Evolutionary conservation across 352 stramenopile species (phyloP), one percentile per base, ranked within the genome.

Genomic region (Globisporangium spiculum): DNA sequence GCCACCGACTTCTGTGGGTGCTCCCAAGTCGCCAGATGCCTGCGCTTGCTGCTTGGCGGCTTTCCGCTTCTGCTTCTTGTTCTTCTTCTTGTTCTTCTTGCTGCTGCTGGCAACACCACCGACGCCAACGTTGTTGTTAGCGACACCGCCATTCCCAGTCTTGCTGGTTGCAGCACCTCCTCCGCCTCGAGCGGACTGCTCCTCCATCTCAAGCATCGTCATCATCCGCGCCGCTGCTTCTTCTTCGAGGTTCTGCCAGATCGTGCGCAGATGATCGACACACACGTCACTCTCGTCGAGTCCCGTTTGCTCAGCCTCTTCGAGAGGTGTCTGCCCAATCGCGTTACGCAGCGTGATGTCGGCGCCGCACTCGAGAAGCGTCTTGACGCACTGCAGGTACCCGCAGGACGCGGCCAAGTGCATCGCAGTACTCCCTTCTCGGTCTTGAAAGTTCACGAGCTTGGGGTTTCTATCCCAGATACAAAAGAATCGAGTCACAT

Each of bases 181-280:
- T 46, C 38, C 38, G 12, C 38, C 38, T 46, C 38, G 38, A 46
- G 38, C 38, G 10, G 66, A 60, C 58, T 57, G 38, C 58, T 91
- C 85, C 60, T 95, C 87, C 78, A 93, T 88, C 71, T 95, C 85
- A 1, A 95, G 72, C 87, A 95, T 95, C 7, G 79, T 76, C 74
- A 92, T 86, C 87, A 93, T 95, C 1, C 86, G 79, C 18, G 80
- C 77, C 0, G 86, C 81, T 1, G 86, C 87, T 66, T 95, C 85
- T 63, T 95, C 85, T 71, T 95, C 87, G 16, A 95, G 66, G 16
- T 79, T 72, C 20, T 79, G 78, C 87, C 87, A 95, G 30, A 91
- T 86, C 12, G 66, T 70, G 18, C 79, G 81, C 54, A 95, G 53
- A 26, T 89, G 76, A 8, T 78, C 74, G 3, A 93, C 79, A 65